Conservation (phyloP, 164 flowering plant genomes). For the Chimonanthus salicifolius region DNA sequence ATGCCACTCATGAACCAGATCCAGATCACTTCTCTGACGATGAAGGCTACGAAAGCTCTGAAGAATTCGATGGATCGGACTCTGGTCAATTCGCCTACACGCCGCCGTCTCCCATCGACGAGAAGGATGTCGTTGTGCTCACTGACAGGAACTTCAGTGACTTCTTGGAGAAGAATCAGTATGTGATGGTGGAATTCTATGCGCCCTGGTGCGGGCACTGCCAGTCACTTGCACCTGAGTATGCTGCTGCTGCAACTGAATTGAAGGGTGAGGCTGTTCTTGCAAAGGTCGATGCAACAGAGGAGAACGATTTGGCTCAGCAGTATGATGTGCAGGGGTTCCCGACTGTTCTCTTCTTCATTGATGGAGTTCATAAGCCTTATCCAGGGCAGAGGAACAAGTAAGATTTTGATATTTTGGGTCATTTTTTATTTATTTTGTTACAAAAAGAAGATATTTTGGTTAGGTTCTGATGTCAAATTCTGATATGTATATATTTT, state of each 20-base stretch:
- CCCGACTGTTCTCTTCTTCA: slow-evolving; percentile 77
- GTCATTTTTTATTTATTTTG: background rate
- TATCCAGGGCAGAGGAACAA: slow-evolving; percentile 66
- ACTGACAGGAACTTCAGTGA: slow-evolving; percentile 66
- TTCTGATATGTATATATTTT: background rate
- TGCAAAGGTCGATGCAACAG: slow-evolving; percentile 83
- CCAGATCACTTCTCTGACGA: slow-evolving; percentile 16
- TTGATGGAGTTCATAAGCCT: slow-evolving; percentile 76
- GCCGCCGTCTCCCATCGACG: slow-evolving; percentile 38
- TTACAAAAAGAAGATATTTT: background rate
- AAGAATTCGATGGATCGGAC: slow-evolving; percentile 31
- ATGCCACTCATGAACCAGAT: slow-evolving; percentile 11
- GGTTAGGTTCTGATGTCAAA: background rate
- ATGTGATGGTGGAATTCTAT: slow-evolving; percentile 88
- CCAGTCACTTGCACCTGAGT: slow-evolving; percentile 78
- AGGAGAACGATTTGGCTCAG: slow-evolving; percentile 74
- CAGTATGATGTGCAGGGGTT: slow-evolving; percentile 76
- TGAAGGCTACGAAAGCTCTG: slow-evolving; percentile 30
- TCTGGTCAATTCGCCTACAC: slow-evolving; percentile 20
- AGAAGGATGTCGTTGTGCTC: slow-evolving; percentile 79
- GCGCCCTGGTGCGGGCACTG: slow-evolving; percentile 98
- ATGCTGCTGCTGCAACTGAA: slow-evolving; percentile 90
- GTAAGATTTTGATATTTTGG: slow-evolving; percentile 25
- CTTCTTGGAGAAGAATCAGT: slow-evolving; percentile 49
- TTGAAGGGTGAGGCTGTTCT: slow-evolving; percentile 58